Percentiles rank a stretch among this genome's conserved stretches.
Conservation (phyloP, 305 asterid species). For the Ruellia speciosa region DNA sequence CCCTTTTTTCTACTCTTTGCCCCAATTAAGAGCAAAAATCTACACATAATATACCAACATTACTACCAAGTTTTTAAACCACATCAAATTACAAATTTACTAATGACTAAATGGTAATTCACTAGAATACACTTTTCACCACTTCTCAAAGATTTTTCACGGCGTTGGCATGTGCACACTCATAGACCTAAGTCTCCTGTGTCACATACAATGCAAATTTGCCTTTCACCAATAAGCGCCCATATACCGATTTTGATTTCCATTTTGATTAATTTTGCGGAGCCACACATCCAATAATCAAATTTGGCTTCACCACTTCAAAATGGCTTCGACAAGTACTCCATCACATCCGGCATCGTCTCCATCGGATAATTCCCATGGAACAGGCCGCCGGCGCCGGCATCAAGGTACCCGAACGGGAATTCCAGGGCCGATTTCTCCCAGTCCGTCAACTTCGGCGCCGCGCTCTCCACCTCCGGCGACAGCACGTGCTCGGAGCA, state of each 20-base stretch:
- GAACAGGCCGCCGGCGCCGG: conserved; percentile 22
- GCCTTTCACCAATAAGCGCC: too few species aligned
- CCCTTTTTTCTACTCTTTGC: too few species aligned
- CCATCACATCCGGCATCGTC: conserved; percentile 49
- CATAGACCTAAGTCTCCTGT: conserved; percentile 53
- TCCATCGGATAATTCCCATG: conserved; percentile 39
- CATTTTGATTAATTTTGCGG: not conserved
- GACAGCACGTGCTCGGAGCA: conserved; percentile 80
- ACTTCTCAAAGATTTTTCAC: too few species aligned
- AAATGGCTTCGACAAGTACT: conserved; percentile 45
- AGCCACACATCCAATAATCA: too few species aligned
- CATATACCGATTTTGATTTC: not conserved
- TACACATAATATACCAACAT: too few species aligned
- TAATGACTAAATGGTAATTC: not conserved
- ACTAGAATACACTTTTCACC: not conserved
- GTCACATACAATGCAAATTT: conserved; percentile 26
- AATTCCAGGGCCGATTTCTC: conserved; percentile 29
- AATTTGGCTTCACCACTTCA: too few species aligned
- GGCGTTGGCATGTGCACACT: conserved; percentile 42
- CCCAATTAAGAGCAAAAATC: too few species aligned
- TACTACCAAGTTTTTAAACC: not conserved
- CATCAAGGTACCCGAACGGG: conserved; percentile 43
- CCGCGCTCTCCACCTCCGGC: conserved; percentile 85
- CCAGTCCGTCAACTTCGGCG: conserved; percentile 50
- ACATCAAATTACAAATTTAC: not conserved